These are phyloP conservation scores for Alternaria gaisen DNA, from an alignment of 2,329 filamentous ascomycete species.

Conservation along the genomic window DNA sequence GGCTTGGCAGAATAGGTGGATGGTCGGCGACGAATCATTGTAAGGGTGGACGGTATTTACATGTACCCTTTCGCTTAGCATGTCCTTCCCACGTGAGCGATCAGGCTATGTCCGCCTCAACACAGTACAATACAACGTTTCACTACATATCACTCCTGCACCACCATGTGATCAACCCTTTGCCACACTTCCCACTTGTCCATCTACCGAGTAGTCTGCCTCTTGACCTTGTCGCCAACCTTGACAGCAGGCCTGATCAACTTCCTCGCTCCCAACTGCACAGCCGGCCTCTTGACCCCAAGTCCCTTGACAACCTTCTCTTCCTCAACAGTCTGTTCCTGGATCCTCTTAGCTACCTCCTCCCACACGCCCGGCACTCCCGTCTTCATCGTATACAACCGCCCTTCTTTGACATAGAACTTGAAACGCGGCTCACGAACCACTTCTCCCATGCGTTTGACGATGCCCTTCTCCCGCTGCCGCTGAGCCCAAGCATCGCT, in stretches of 20 bases:
- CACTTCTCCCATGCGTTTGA: conserved; percentile 31
- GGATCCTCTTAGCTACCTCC: conserved; percentile 41
- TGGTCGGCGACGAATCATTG: background rate
- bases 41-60: background rate
- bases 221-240: conserved; percentile 29
- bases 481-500: conserved; percentile 27
- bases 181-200: background rate
- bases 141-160: background rate
- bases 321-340: conserved; percentile 32
- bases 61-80: conserved; percentile 9
- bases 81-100: background rate
- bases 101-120: background rate
- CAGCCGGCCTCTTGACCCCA: conserved; percentile 6
- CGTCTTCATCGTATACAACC: conserved; percentile 40
- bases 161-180: background rate
- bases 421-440: conserved; percentile 44
- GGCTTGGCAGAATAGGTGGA: background rate
- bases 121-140: background rate
- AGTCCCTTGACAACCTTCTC: background rate
- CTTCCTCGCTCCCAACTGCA: conserved; percentile 3
- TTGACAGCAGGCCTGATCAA: conserved; percentile 3
- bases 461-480: conserved; percentile 30
- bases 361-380: conserved; percentile 50
- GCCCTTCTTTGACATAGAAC: conserved; percentile 49
- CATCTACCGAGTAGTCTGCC: conserved; percentile 33